These are phyloP conservation scores for Colletotrichum chlorophyti DNA, from an alignment of 2,329 filamentous ascomycete genomes.

Conservation along the genomic window DNA sequence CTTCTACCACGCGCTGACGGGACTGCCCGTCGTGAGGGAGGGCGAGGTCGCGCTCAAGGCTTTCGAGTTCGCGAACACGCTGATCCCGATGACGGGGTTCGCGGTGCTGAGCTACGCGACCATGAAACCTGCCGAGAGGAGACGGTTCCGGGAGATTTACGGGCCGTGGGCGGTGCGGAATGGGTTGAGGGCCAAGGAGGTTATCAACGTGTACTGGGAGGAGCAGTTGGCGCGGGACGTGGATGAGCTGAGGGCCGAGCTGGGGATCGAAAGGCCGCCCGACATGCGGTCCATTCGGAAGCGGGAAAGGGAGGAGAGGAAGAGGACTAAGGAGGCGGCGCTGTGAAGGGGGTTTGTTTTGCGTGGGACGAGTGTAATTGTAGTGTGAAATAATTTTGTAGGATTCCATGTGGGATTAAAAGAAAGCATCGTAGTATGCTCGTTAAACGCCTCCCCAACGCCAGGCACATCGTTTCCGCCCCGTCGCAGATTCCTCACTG, in stretches of 20 bases:
- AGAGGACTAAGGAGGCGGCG: slow-evolving; percentile 66
- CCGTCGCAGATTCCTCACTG: neutral
- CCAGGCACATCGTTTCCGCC: slow-evolving; percentile 1
- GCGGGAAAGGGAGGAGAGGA: slow-evolving; percentile 72
- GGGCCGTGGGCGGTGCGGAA: slow-evolving; percentile 91
- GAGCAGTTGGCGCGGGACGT: slow-evolving; percentile 89
- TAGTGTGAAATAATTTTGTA: too few species aligned
- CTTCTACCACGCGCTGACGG: slow-evolving; percentile 95
- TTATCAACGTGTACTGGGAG: slow-evolving; percentile 99
- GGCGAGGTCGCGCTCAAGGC: slow-evolving; percentile 97
- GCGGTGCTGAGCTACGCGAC: slow-evolving; percentile 86
- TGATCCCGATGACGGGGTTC: slow-evolving; percentile 93
- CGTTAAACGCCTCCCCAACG: slow-evolving; percentile 23
- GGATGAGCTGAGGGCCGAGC: slow-evolving; percentile 71
- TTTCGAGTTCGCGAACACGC: slow-evolving; percentile 94
- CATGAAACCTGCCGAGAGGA: slow-evolving; percentile 81
- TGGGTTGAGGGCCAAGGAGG: slow-evolving; percentile 75
- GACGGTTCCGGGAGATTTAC: slow-evolving; percentile 76
- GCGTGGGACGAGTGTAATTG: neutral
- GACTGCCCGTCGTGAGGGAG: slow-evolving; percentile 89
- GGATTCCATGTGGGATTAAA: too few species aligned
- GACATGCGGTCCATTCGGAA: slow-evolving; percentile 82
- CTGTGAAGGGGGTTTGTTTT: neutral
- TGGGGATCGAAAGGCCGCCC: slow-evolving; percentile 88
- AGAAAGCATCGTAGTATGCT: slow-evolving; percentile 24